Conservation (phyloP, 768 basidiomycete species). For the Calvatia gigantea region DNA sequence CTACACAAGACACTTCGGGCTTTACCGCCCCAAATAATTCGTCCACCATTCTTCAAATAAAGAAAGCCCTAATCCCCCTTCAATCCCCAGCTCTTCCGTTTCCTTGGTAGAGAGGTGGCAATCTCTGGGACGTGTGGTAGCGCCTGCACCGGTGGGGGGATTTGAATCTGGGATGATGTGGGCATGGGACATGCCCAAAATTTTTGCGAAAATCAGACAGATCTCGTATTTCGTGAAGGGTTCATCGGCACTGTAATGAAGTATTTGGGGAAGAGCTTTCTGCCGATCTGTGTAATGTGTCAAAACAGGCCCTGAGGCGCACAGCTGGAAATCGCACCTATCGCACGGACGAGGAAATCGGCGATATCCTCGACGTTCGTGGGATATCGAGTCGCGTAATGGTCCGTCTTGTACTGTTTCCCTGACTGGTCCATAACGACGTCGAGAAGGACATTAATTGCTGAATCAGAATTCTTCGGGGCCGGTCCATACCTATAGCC, state of each 20-base stretch:
- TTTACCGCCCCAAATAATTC: slow-evolving; percentile 33
- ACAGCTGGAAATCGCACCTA: slow-evolving; percentile 36
- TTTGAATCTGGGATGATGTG: slow-evolving; percentile 77
- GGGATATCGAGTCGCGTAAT: slow-evolving; percentile 89
- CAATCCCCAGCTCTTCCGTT: slow-evolving; percentile 63
- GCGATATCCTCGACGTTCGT: slow-evolving; percentile 90
- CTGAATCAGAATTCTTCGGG: slow-evolving; percentile 80
- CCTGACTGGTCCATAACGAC: slow-evolving; percentile 84
- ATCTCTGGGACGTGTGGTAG: slow-evolving; percentile 75
- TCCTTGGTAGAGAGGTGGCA: slow-evolving; percentile 74
- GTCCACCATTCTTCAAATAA: slow-evolving; percentile 89
- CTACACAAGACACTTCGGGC: too few relatives aligned
- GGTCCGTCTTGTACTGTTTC: slow-evolving; percentile 93
- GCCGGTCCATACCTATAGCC: slow-evolving; percentile 77
- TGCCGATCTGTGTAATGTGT: slow-evolving; percentile 26
- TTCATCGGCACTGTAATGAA: slow-evolving; percentile 84
- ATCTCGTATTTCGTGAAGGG: slow-evolving; percentile 94
- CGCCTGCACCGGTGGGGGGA: slow-evolving; percentile 58
- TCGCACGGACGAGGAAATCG: slow-evolving; percentile 73
- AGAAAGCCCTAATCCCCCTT: slow-evolving; percentile 56
- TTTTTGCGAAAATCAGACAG: slow-evolving; percentile 70
- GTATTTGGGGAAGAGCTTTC: slow-evolving; percentile 56
- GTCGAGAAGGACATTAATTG: slow-evolving; percentile 86
- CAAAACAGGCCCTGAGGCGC: neutral
- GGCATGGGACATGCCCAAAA: slow-evolving; percentile 63